Base-by-base conservation (phyloP, 2,329 filamentous ascomycete species). In the Colletotrichum nymphaeae region DNA sequence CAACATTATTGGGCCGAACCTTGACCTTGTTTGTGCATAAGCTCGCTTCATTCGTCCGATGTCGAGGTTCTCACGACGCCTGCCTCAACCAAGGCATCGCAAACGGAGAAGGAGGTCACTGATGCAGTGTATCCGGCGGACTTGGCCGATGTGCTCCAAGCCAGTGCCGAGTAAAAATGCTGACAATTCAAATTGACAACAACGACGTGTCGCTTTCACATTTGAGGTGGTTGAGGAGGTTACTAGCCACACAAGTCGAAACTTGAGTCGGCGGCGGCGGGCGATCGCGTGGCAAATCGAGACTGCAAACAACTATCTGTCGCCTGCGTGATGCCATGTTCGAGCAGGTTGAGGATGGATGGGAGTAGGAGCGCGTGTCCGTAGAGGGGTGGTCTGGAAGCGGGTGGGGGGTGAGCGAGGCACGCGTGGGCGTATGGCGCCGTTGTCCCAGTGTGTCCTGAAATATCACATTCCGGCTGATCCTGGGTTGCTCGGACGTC, bases 381-480 rank as follows among this genome's bases (percentile, higher is more conserved):
- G 2, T 11, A 8, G 53, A 49, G 19, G 16, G 42, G 42, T 49
- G 42, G 16, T n/a, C 42, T 49, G 8, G 42, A 49, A n/a, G 42
- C 6, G 19, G 42, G 42, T 49, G 42, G 42, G 42, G 42, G 16
- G 42, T 49, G 42, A 46, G 16, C 19, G 42, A 49, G 42, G 19
- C 42, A 49, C 42, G 42, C 42, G 28, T 42, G 37, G 53, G 37
- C 30, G 28, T n/a, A 53, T 56, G 30, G 46, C 30, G 53, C 42
- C 58, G 65, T 72, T 72, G 69, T 64, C 69, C 69, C 59, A 63
- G 58, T 26, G 26, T 55, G 55, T 53, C 65, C 53, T 57, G 58
- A 63, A 69, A 59, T 69, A 58, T 22, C 53, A 60, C 67, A 73
- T 66, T 65, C 46, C 60, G 46, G 46, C 46, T 60, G 55, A 19